Conservation (phyloP, 805 yeast genomes). For the Teunomyces kruisii region DNA sequence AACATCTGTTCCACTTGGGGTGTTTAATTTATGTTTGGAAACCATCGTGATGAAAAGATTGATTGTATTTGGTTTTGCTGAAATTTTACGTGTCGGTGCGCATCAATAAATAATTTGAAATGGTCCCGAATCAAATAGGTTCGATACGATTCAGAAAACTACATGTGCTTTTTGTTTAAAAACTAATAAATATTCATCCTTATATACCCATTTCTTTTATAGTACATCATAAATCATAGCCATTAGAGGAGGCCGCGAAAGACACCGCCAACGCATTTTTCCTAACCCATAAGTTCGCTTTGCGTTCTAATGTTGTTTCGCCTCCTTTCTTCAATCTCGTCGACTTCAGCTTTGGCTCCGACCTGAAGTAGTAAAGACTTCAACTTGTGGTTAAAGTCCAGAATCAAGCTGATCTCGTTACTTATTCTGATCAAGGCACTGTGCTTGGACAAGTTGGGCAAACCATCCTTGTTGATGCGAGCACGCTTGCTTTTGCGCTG, state of each 20-base stretch:
- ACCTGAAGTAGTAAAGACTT: conserved; percentile 19
- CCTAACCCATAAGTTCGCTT: background rate
- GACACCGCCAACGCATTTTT: background rate
- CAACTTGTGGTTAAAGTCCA: conserved; percentile 32
- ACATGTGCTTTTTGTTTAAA: too few relatives aligned
- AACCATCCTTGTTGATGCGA: conserved; percentile 42
- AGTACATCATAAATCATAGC: conserved; percentile 4
- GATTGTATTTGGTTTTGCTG: background rate
- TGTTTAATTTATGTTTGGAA: conserved; percentile 7
- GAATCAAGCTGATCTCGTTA: conserved; percentile 35
- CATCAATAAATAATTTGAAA: too few relatives aligned
- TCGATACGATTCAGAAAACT: too few relatives aligned
- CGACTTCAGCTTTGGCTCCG: conserved; percentile 4
- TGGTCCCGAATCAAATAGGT: background rate
- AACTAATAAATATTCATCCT: background rate
- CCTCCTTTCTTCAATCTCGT: background rate
- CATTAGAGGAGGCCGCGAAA: too few relatives aligned
- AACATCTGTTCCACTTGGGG: conserved; percentile 1
- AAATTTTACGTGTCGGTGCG: background rate
- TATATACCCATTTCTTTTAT: background rate
- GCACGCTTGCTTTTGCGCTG: conserved; percentile 32
- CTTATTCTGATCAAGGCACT: conserved; percentile 42
- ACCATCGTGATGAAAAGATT: conserved; percentile 5
- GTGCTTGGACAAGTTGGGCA: conserved; percentile 45
- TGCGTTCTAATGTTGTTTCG: background rate